Conservation (phyloP, 768 basidiomycete genomes). For the Pisolithus microcarpus region DNA sequence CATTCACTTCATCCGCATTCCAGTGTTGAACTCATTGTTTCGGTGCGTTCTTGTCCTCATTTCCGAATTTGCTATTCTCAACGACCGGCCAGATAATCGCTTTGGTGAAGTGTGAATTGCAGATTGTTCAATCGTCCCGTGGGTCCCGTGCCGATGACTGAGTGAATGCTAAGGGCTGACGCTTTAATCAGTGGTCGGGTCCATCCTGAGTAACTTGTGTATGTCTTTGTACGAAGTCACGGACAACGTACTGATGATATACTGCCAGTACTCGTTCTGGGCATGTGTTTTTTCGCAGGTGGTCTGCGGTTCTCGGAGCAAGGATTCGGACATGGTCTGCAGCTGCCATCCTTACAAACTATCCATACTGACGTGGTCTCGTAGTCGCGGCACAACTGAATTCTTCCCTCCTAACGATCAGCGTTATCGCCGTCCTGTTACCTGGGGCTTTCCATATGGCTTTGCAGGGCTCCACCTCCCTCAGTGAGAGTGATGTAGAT, state of each 20-base stretch:
- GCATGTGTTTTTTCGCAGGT: conserved; percentile 81
- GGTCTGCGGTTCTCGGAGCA: conserved; percentile 73
- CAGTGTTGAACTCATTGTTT: conserved; percentile 59
- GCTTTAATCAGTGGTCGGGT: conserved; percentile 58
- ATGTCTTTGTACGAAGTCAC: conserved; percentile 13
- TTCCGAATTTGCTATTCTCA: neutral
- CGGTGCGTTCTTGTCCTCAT: conserved; percentile 37
- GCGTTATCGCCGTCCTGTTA: conserved; percentile 71
- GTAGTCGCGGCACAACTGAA: conserved; percentile 67
- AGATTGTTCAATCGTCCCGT: conserved; percentile 77
- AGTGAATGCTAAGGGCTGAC: conserved; percentile 1
- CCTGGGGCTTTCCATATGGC: conserved; percentile 74
- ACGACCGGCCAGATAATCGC: conserved; percentile 56
- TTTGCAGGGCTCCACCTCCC: conserved; percentile 22
- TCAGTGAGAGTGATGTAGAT: conserved; percentile 15
- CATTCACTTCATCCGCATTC: neutral
- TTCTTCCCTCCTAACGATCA: conserved; percentile 65
- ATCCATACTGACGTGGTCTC: neutral
- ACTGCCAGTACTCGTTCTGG: conserved; percentile 66
- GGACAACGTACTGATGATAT: neutral
- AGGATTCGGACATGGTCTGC: conserved; percentile 59
- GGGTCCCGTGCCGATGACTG: conserved; percentile 17
- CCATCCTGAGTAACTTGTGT: conserved; percentile 74
- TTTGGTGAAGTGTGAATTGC: conserved; percentile 69
- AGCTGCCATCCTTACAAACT: too few relatives aligned